Evolutionary conservation across 495 filamentous ascomycete species (phyloP).

Genomic region (Aspergillus mulundensis): DNA sequence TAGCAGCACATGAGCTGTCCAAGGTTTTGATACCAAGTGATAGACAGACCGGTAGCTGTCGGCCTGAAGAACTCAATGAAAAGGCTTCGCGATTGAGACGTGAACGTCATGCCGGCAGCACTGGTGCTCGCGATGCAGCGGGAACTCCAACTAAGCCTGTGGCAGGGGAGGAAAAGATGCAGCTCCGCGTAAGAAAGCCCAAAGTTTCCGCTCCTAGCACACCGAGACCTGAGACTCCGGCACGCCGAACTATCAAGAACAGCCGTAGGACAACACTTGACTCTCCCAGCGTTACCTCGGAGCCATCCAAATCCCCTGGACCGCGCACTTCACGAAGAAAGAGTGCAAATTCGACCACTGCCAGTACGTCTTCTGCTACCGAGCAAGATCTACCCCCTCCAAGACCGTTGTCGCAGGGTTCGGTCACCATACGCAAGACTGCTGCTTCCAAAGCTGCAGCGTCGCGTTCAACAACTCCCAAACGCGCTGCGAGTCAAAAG

Average conservation of each 20-base stretch:
- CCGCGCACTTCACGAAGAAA: conserved; percentile 35
- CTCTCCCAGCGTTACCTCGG: conserved; percentile 43
- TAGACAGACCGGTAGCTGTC: conserved; percentile 68
- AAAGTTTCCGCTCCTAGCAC: conserved; percentile 45
- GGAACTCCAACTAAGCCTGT: conserved; percentile 16
- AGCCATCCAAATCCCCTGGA: conserved; percentile 27
- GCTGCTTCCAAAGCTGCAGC: too few species aligned
- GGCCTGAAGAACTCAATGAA: conserved; percentile 67
- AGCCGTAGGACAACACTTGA: conserved; percentile 66
- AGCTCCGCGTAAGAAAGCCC: conserved; percentile 68
- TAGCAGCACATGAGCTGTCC: conserved; percentile 73
- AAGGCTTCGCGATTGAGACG: conserved; percentile 57
- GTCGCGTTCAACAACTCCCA: conserved; percentile 45
- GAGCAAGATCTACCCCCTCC: conserved; percentile 11
- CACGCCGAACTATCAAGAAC: conserved; percentile 44
- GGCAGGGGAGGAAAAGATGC: conserved; percentile 51
- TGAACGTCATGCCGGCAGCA: conserved; percentile 55
- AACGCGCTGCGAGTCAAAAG: conserved; percentile 36
- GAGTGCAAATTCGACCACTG: conserved; percentile 23
- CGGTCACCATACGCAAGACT: conserved; percentile 37
- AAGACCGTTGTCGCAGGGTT: conserved; percentile 21
- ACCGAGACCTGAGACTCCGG: conserved; percentile 40
- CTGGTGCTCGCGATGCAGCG: conserved; percentile 12
- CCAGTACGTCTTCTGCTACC: conserved; percentile 8
- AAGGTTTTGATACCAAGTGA: conserved; percentile 74